These are phyloP conservation scores for Bolboschoenoplectus hybrid DNA, from an alignment of 202 grass and related monocot species.

Conservation along the genomic window DNA sequence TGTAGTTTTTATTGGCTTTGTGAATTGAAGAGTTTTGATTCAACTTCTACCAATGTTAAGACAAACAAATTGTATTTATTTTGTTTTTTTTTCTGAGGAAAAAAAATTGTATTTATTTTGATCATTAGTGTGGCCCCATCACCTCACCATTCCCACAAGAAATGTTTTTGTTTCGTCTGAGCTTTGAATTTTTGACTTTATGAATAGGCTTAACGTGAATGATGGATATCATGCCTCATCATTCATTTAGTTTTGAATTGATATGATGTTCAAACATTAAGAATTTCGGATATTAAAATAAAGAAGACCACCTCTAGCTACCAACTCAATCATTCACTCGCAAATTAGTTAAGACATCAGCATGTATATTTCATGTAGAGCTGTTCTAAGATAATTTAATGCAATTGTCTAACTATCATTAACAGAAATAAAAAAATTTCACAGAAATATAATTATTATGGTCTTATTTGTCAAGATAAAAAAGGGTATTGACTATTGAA, in stretches of 20 bases:
- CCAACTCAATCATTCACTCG: too few species aligned
- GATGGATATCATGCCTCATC: background rate
- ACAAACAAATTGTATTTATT: background rate
- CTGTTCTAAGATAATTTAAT: too few species aligned
- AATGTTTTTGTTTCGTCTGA: background rate
- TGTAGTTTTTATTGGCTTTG: background rate
- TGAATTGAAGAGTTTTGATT: background rate
- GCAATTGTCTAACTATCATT: too few species aligned
- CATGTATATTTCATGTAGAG: too few species aligned
- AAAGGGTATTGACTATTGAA: too few species aligned
- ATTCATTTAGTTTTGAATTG: slow-evolving; percentile 1
- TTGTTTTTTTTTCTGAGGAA: background rate
- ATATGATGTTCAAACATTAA: background rate
- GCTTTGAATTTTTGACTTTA: background rate
- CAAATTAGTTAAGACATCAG: too few species aligned
- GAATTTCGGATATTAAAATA: background rate
- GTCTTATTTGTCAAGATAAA: too few species aligned
- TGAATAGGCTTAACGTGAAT: background rate
- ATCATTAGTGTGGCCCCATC: slow-evolving; percentile 13
- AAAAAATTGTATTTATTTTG: background rate
- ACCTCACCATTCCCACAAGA: slow-evolving; percentile 20
- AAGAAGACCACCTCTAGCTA: too few species aligned
- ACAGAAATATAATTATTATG: too few species aligned
- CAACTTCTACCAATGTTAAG: background rate
- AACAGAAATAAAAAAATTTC: too few species aligned